Evolutionary conservation across 257 asterid genomes (phyloP).

Genomic region (Primulina huaijiensis): DNA sequence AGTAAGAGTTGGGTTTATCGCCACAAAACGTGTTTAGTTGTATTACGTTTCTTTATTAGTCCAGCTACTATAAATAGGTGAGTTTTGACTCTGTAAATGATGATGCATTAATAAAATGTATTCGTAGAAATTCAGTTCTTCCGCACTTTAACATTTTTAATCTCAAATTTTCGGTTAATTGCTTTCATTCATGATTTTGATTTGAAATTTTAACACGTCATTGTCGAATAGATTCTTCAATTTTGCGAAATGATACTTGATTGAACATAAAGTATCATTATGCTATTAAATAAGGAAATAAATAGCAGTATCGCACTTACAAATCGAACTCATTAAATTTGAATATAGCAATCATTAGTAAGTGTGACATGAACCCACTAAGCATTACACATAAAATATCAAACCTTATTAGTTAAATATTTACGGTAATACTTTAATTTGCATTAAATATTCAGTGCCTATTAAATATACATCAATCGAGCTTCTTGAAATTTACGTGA

Average conservation of each 20-base stretch:
- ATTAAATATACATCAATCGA: no score
- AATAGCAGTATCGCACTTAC: not conserved
- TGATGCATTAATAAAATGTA: no score
- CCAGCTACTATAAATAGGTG: no score
- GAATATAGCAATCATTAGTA: constrained; percentile 16
- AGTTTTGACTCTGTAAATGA: no score
- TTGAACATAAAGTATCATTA: constrained; percentile 25
- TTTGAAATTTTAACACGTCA: constrained; percentile 23
- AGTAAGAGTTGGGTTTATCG: no score
- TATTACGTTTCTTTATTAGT: no score
- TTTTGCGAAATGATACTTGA: constrained; percentile 27
- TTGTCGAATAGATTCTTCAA: constrained; percentile 27
- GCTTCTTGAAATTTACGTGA: not conserved
- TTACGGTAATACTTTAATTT: no score
- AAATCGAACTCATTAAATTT: constrained; percentile 12
- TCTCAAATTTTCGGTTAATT: constrained; percentile 15
- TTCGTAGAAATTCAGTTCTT: no score
- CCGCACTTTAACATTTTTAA: not conserved
- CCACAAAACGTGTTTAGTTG: no score
- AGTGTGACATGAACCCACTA: constrained; percentile 10
- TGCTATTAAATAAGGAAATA: constrained; percentile 10
- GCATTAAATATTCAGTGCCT: no score
- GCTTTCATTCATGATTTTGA: constrained; percentile 9
- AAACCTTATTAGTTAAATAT: constrained; percentile 5
- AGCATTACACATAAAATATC: constrained; percentile 20